Percentiles rank a stretch among this genome's conserved stretches.
phyloP scores from a whole-genome alignment of 371 early-diverging fungal species.

The Syncephalis fuscata region DNA sequence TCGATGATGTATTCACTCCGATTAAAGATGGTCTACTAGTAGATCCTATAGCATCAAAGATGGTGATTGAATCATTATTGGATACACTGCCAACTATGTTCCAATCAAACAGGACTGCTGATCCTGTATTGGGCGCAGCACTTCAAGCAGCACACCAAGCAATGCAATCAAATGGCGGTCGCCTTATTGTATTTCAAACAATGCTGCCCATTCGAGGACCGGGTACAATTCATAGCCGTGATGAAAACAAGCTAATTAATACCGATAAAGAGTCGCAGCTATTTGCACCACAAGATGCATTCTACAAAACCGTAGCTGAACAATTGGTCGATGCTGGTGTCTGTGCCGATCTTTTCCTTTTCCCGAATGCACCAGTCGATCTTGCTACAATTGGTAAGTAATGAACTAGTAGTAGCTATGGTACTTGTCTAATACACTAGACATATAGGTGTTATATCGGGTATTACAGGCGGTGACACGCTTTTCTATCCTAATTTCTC shows the following conservation, averaged over 20 bases:
- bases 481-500: conserved; percentile 66
- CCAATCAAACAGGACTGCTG: conserved; percentile 45
- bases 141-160: conserved; percentile 55
- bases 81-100: conserved; percentile 67
- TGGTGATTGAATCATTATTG: conserved; percentile 61
- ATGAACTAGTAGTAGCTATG: too few species aligned
- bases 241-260: conserved; percentile 69
- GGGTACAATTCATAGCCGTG: conserved; percentile 66
- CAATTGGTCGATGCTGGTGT: conserved; percentile 64
- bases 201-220: conserved; percentile 73
- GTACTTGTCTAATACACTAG: conserved; percentile 22
- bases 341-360: conserved; percentile 73
- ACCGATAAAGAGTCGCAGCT: conserved; percentile 82
- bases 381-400: conserved; percentile 49
- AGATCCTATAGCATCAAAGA: conserved; percentile 32
- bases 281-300: conserved; percentile 68
- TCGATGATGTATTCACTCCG: conserved; percentile 86
- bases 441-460: conserved; percentile 55
- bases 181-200: conserved; percentile 67
- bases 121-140: conserved; percentile 74
- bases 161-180: conserved; percentile 71
- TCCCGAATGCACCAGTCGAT: conserved; percentile 77
- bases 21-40: conserved; percentile 74
- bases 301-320: conserved; percentile 66
- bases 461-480: conserved; percentile 80